These are phyloP conservation scores for Termitomyces sp. DNA, from an alignment of 768 basidiomycete species.

Conservation along the genomic window DNA sequence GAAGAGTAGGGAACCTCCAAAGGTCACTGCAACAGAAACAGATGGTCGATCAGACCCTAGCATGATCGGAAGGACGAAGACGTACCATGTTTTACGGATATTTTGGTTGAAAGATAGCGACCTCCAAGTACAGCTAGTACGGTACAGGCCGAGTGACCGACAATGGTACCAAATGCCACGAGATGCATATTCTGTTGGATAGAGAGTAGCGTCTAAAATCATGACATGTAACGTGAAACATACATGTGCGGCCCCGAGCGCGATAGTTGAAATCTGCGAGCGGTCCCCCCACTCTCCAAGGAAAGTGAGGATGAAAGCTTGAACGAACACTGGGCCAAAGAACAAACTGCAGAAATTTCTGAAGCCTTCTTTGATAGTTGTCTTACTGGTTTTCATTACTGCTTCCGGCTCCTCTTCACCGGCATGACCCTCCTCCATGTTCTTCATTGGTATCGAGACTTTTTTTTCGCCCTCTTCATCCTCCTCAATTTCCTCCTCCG, in stretches of 20 bases:
- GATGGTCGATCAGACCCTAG: background rate
- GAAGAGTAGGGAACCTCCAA: slow-evolving; percentile 79
- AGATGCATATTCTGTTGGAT: slow-evolving; percentile 78
- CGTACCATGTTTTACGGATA: slow-evolving; percentile 92
- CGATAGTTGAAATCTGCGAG: slow-evolving; percentile 96
- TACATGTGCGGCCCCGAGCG: slow-evolving; percentile 92
- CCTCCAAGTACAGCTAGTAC: slow-evolving; percentile 91
- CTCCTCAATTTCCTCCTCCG: slow-evolving; percentile 90
- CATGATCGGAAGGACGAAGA: slow-evolving; percentile 4
- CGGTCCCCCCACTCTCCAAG: slow-evolving; percentile 99
- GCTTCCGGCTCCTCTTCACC: slow-evolving; percentile 9
- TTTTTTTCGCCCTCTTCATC: slow-evolving; percentile 44
- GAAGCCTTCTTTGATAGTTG: slow-evolving; percentile 46
- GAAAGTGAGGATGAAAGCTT: slow-evolving; percentile 92
- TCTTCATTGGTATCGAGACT: slow-evolving; percentile 58
- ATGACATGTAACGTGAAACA: slow-evolving; percentile 13
- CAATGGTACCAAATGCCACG: slow-evolving; percentile 83
- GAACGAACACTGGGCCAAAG: slow-evolving; percentile 90
- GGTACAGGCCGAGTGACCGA: slow-evolving; percentile 87
- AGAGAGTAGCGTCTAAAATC: background rate
- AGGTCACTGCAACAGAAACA: slow-evolving; percentile 52
- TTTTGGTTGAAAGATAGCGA: slow-evolving; percentile 86
- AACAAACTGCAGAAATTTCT: slow-evolving; percentile 80
- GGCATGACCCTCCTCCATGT: slow-evolving; percentile 62
- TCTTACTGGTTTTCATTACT: slow-evolving; percentile 17